Evolutionary conservation across 2,329 filamentous ascomycete genomes (phyloP), one percentile per base, ranked within the genome.

Genomic region (Stagonosporopsis rhizophila): DNA sequence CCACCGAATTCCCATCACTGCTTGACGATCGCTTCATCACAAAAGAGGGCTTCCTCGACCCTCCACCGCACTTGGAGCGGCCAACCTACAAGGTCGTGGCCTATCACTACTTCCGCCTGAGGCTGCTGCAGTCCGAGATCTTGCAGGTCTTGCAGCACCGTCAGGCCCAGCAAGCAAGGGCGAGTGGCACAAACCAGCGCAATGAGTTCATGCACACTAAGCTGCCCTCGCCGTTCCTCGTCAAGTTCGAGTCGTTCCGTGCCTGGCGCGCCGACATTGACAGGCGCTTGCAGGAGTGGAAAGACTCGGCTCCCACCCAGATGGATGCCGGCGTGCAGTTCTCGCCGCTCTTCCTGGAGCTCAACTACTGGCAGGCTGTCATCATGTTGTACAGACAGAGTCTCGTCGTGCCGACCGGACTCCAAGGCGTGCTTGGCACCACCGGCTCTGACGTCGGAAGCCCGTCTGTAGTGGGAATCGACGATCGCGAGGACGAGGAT

Each of bases 301-400:
- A 94, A 74, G 87, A 88, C 25, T 87, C 87, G 5, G 89, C 92
- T 1, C 95, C 94, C 0, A 88, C 85, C 0, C 88, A 89, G 60
- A 78, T 85, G 20, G 87, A 95, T 55, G 96, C 91, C 0, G 93
- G 93, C 1, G 95, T 98, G 2, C 87, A 87, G 4, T 98, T 98
- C 73, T 92, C 90, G 0, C 87, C 91, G 1, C 89, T 96, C 52
- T 96, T 98, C 68, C 78, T 97, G 4, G 92, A 97, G 68, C 83
- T 98, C 58, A 98, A 98, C 75, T 98, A 98, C 77, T 98, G 94
- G 93, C 94, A 97, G 74, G 92, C 92, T 3, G 88, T 98, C 58
- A 96, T 97, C 64, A 92, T 97, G 89, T 84, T 98, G 19, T 98
- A 98, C 74, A 84, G 94, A 52, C 94, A 96, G 75, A 95, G 92